Percentiles rank a stretch among this genome's conserved stretches.
phyloP scores from a whole-genome alignment of 1,284 basidiomycete genomes.

The Rhodotorula sp. region DNA sequence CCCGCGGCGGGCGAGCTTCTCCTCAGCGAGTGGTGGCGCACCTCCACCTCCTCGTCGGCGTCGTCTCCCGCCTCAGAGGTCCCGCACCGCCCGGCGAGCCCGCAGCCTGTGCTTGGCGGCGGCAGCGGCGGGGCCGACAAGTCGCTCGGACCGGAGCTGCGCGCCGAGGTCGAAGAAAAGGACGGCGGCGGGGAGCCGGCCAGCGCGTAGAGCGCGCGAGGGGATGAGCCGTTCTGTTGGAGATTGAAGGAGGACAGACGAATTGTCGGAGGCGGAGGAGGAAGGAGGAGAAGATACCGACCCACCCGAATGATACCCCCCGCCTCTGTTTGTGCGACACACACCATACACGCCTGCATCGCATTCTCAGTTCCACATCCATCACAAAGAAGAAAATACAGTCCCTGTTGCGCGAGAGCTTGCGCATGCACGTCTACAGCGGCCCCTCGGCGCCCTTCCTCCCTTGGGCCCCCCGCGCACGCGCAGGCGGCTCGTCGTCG shows the following conservation, averaged over 20 bases:
- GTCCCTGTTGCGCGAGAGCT: no score
- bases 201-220: no score
- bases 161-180: background rate
- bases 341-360: no score
- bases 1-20: constrained; percentile 43
- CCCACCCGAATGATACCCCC: no score
- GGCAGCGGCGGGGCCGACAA: background rate
- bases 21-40: constrained; percentile 21
- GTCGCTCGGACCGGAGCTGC: background rate
- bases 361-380: no score
- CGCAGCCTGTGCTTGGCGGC: background rate
- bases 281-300: no score
- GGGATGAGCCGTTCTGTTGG: no score
- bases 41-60: background rate
- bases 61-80: background rate
- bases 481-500: background rate
- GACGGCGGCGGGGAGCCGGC: background rate
- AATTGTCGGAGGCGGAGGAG: no score
- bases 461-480: background rate
- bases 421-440: background rate
- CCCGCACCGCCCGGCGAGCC: constrained; percentile 5
- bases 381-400: no score
- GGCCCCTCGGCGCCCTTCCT: background rate
- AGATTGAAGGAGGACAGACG: no score
- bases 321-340: no score